Percentiles rank a stretch among this genome's conserved stretches.
Conservation (phyloP, 345 rosid genomes). For the Ricinus communis region DNA sequence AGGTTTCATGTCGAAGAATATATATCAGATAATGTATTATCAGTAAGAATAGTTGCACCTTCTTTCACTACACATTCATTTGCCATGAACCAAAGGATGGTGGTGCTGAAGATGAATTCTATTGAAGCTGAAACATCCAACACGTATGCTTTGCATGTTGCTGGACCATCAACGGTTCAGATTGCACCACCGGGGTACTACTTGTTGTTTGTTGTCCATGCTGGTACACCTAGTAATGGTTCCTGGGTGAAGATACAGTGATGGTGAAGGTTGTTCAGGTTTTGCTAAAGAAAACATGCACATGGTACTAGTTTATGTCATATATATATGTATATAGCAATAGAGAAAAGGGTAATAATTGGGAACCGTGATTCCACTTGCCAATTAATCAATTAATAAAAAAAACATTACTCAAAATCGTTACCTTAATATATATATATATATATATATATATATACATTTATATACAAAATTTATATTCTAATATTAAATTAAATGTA, state of each 20-base stretch:
- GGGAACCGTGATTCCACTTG: too few relatives aligned
- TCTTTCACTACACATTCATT: conserved; percentile 74
- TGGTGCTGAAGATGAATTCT: conserved; percentile 40
- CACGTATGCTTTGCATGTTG: conserved; percentile 19
- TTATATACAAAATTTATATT: too few relatives aligned
- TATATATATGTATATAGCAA: too few relatives aligned
- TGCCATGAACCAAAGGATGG: conserved; percentile 85
- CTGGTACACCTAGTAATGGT: conserved; percentile 61
- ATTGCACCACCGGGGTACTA: conserved; percentile 82
- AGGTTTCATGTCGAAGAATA: conserved; percentile 36
- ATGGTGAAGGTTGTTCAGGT: not conserved
- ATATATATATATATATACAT: too few relatives aligned
- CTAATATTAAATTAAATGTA: too few relatives aligned
- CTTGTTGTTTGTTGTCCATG: conserved; percentile 66
- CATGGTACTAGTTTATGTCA: too few relatives aligned
- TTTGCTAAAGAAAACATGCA: too few relatives aligned
- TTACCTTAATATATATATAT: too few relatives aligned
- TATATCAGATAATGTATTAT: conserved; percentile 28
- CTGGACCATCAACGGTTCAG: conserved; percentile 52
- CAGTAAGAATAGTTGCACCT: conserved; percentile 62
- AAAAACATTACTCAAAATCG: too few relatives aligned
- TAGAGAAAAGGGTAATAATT: too few relatives aligned
- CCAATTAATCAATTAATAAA: too few relatives aligned
- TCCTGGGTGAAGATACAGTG: conserved; percentile 63
- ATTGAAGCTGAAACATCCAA: conserved; percentile 2